Percentiles rank a stretch among this genome's conserved stretches.
Conservation (phyloP, 2,329 filamentous ascomycete species). For the Colletotrichum camelliae region DNA sequence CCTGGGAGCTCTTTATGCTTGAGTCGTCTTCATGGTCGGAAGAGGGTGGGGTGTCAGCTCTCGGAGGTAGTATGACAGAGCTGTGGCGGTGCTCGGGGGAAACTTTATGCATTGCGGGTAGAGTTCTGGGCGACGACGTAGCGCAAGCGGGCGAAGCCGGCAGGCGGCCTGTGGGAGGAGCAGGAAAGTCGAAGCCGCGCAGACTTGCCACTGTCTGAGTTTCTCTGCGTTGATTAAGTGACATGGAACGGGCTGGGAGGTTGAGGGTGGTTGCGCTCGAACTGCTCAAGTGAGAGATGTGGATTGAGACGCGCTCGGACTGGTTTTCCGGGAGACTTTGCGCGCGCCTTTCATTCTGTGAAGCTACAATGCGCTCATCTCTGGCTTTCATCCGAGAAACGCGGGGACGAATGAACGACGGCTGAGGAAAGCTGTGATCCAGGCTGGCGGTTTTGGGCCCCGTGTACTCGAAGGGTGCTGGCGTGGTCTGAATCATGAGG, state of each 20-base stretch:
- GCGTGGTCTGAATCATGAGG: not conserved
- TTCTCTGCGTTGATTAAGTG: conserved; percentile 5
- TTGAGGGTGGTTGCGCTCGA: conserved; percentile 7
- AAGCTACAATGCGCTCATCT: conserved; percentile 41
- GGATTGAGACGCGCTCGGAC: conserved; percentile 22
- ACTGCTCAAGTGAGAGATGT: conserved; percentile 14
- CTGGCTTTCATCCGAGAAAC: conserved; percentile 62
- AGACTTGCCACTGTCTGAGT: conserved; percentile 29
- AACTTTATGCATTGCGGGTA: not conserved
- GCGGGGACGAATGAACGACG: conserved; percentile 62
- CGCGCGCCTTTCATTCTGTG: conserved; percentile 6
- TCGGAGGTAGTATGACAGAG: conserved; percentile 22
- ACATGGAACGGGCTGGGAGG: conserved; percentile 11
- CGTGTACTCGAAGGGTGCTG: not conserved
- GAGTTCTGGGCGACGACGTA: conserved; percentile 4
- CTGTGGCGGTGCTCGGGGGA: conserved; percentile 19
- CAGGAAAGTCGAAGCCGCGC: conserved; percentile 42
- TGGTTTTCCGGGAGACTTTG: conserved; percentile 20
- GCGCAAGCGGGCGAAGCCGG: conserved; percentile 17
- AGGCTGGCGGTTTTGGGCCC: conserved; percentile 24
- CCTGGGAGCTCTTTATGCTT: conserved; percentile 8
- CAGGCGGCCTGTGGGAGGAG: conserved; percentile 32
- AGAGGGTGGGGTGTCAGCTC: conserved; percentile 37
- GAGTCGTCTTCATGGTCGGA: conserved; percentile 38
- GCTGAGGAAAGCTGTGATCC: conserved; percentile 51